These are phyloP conservation scores for Apiotrichum sp. DNA, from an alignment of 1,284 basidiomycete genomes.

Conservation along the genomic window DNA sequence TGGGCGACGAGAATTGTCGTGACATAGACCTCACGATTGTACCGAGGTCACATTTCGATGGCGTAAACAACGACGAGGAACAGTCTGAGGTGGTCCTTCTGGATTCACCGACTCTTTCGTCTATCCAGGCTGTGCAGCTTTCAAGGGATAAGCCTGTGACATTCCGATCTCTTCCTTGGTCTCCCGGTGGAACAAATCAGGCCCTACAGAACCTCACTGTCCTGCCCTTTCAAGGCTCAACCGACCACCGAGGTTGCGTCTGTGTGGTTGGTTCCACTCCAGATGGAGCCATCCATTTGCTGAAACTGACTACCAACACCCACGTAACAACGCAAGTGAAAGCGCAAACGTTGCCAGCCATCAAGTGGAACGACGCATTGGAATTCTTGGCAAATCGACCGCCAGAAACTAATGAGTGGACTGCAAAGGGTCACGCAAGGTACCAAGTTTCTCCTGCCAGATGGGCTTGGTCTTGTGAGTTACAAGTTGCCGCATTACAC, in stretches of 20 bases:
- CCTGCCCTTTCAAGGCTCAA: background rate
- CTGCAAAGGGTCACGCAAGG: background rate
- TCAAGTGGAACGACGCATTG: background rate
- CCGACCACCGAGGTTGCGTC: background rate
- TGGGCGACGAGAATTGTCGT: constrained; percentile 10
- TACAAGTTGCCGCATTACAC: constrained; percentile 3
- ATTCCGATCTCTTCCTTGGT: background rate
- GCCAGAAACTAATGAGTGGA: background rate
- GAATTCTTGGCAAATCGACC: background rate
- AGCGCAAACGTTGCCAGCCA: background rate
- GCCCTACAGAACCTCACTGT: background rate
- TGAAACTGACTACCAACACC: background rate
- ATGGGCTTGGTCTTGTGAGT: constrained; percentile 36
- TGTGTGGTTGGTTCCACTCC: background rate
- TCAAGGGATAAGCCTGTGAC: background rate
- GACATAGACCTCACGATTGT: constrained; percentile 21
- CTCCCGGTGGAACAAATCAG: background rate
- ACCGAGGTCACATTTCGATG: too few relatives aligned
- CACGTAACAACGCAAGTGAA: background rate
- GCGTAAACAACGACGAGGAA: background rate
- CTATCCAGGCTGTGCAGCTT: background rate
- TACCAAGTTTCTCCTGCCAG: constrained; percentile 18
- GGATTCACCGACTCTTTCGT: background rate
- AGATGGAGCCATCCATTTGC: background rate
- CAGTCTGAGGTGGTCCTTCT: background rate